phyloP scores from a whole-genome alignment of 345 rosid genomes.

The Gossypium sturtianum region DNA sequence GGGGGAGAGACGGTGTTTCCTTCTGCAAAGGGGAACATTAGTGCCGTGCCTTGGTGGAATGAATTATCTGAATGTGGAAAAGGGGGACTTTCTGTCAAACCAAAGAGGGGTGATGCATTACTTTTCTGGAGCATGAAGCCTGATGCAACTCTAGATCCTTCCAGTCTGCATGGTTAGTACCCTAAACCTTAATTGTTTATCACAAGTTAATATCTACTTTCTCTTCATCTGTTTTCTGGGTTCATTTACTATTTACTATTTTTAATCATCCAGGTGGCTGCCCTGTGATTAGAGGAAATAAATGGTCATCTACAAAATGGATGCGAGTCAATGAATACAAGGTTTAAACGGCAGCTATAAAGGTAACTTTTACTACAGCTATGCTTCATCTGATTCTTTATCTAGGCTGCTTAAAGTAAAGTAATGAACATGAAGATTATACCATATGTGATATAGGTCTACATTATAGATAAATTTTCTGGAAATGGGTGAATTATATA shows the following conservation, averaged over 20 bases:
- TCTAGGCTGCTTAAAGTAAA: neutral
- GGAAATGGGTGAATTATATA: neutral
- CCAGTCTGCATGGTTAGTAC: slow-evolving; percentile 85
- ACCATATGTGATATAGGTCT: neutral
- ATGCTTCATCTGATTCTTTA: neutral
- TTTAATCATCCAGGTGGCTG: slow-evolving; percentile 65
- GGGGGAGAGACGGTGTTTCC: slow-evolving; percentile 98
- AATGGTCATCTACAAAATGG: slow-evolving; percentile 99
- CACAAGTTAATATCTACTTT: neutral
- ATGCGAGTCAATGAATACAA: slow-evolving; percentile 71
- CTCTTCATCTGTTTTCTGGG: neutral
- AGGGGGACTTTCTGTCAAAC: slow-evolving; percentile 78
- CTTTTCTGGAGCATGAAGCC: slow-evolving; percentile 99
- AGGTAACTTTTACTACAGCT: slow-evolving; percentile 25
- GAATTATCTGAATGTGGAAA: slow-evolving; percentile 87
- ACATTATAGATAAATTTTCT: neutral
- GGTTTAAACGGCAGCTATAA: slow-evolving; percentile 26
- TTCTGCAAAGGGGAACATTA: slow-evolving; percentile 70
- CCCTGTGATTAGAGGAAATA: slow-evolving; percentile 82
- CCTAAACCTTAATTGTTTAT: neutral
- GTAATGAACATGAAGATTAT: neutral
- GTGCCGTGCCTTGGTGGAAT: slow-evolving; percentile 86
- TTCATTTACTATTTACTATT: slow-evolving; percentile 1
- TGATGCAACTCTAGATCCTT: slow-evolving; percentile 69
- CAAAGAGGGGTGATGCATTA: slow-evolving; percentile 94